Evolutionary conservation across 2,329 filamentous ascomycete genomes (phyloP), one percentile per base, ranked within the genome.

Genomic region (Didymella glomerata): DNA sequence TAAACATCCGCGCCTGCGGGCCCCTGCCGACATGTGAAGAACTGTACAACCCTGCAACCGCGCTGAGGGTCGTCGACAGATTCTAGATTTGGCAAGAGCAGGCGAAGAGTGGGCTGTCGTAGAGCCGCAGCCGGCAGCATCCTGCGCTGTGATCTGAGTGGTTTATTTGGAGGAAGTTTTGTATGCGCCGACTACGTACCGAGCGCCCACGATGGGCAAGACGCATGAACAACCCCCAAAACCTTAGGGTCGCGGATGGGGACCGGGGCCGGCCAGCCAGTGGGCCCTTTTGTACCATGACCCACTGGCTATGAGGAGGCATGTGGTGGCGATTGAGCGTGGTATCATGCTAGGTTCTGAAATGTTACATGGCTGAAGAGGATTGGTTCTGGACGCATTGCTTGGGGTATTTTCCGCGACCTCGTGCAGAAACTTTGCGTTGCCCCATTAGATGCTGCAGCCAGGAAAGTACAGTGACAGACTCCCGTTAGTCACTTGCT

Each of bases 241-340:
- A 59, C 40, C 51, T 38, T 50, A 59, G 56, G 55, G 50, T 59
- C 56, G 56, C 56, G 50, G 56, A 59, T 40, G 46, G 46, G 56
- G 46, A 48, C 46, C 25, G 50, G 56, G 46, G 32, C 46, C 50
- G 50, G 34, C 6, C 25, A 44, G 50, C 4, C 20, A 38, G 56
- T 59, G 56, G 56, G 22, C 27, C 41, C 16, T n/a, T 47, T 50
- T 32, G 34, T 51, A 51, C 46, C 27, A 41, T 34, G 34, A 46
- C 27, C 56, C 56, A 54, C 50, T 32, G 41, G 32, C 51, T 41
- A 41, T 16, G 45, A 34, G 24, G 41, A 34, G 22, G 34, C 40
- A 50, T 36, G 34, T 44, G 25, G 38, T 47, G 27, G 25, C 34
- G 41, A 50, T 40, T 42, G 13, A 41, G 20, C 45, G 10, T 44